A percentile compares a stretch with the other conserved stretches of the same genome.
phyloP scores from a whole-genome alignment of 1,139 yeast genomes.

The Saccharomycopsis hybrid region DNA sequence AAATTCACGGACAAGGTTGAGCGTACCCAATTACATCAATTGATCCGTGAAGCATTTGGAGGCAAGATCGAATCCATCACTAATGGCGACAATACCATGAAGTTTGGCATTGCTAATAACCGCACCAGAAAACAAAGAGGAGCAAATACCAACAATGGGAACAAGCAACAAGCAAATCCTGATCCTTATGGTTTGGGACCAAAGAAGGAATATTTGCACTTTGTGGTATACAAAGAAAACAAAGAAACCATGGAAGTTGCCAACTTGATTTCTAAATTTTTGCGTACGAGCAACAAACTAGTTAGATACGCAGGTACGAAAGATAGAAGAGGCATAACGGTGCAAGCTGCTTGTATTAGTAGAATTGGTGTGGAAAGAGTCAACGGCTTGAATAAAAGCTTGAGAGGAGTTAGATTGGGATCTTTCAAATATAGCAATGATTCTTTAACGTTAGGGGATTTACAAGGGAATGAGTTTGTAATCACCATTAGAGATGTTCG shows the following conservation, averaged over 20 bases:
- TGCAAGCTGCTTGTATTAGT: slow-evolving; percentile 71
- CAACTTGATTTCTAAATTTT: slow-evolving; percentile 59
- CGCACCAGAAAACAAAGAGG: too few species aligned
- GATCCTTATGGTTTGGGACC: slow-evolving; percentile 52
- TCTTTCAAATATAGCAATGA: slow-evolving; percentile 62
- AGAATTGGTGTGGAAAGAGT: slow-evolving; percentile 74
- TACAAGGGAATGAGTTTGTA: slow-evolving; percentile 80
- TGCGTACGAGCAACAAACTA: slow-evolving; percentile 63
- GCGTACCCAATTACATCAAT: slow-evolving; percentile 72
- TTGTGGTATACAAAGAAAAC: slow-evolving; percentile 85
- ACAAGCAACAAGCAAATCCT: slow-evolving; percentile 42
- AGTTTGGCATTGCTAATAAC: slow-evolving; percentile 41
- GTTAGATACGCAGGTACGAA: slow-evolving; percentile 91
- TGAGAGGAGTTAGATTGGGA: slow-evolving; percentile 72
- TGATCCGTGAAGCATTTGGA: slow-evolving; percentile 67
- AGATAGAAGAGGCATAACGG: slow-evolving; percentile 93
- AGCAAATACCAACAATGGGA: too few species aligned
- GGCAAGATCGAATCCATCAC: slow-evolving; percentile 77
- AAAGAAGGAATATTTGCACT: slow-evolving; percentile 61
- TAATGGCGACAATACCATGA: slow-evolving; percentile 57
- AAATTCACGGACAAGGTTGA: slow-evolving; percentile 58
- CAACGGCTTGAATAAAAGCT: slow-evolving; percentile 64
- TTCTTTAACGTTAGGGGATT: slow-evolving; percentile 70
- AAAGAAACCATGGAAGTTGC: slow-evolving; percentile 98
- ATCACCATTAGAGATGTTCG: slow-evolving; percentile 74